These are phyloP conservation scores for Alternaria postmessia DNA, from an alignment of 2,329 filamentous ascomycete species.

Conservation along the genomic window DNA sequence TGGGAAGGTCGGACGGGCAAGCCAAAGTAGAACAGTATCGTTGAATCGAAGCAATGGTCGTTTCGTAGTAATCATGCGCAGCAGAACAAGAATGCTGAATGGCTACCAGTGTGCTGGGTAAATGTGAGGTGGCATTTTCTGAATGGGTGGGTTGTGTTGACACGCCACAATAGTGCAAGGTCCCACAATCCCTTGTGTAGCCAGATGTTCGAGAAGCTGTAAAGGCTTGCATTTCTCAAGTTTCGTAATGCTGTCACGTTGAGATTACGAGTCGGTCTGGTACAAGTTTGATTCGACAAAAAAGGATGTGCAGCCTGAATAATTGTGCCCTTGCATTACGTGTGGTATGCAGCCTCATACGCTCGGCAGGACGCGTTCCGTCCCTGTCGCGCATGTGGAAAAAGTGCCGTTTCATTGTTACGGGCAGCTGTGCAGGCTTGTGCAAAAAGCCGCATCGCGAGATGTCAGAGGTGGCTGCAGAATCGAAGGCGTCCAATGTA, in stretches of 20 bases:
- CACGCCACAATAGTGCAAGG: slow-evolving; percentile 20
- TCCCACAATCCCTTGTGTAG: slow-evolving; percentile 17
- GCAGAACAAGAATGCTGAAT: background rate
- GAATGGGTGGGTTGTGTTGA: slow-evolving; percentile 21
- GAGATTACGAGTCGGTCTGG: slow-evolving; percentile 1
- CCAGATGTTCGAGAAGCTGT: slow-evolving; percentile 16
- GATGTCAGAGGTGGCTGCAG: slow-evolving; percentile 6
- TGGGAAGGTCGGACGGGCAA: slow-evolving; percentile 5
- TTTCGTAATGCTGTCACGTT: background rate
- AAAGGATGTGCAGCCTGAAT: background rate
- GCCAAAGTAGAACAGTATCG: slow-evolving; percentile 1
- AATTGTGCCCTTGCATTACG: slow-evolving; percentile 2
- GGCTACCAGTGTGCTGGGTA: slow-evolving; percentile 8
- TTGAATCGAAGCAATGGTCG: slow-evolving; percentile 9
- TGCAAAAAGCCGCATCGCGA: background rate
- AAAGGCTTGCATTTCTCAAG: background rate
- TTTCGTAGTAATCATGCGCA: slow-evolving; percentile 12
- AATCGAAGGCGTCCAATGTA: slow-evolving; percentile 8
- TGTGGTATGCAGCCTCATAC: background rate
- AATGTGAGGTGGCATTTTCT: slow-evolving; percentile 13
- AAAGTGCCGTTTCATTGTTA: background rate
- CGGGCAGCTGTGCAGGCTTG: background rate
- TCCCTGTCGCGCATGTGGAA: background rate
- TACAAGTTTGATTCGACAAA: background rate
- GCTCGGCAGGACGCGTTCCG: background rate